phyloP scores from a whole-genome alignment of 192 early-diverging fungal genomes.

The Podila clonocystis region DNA sequence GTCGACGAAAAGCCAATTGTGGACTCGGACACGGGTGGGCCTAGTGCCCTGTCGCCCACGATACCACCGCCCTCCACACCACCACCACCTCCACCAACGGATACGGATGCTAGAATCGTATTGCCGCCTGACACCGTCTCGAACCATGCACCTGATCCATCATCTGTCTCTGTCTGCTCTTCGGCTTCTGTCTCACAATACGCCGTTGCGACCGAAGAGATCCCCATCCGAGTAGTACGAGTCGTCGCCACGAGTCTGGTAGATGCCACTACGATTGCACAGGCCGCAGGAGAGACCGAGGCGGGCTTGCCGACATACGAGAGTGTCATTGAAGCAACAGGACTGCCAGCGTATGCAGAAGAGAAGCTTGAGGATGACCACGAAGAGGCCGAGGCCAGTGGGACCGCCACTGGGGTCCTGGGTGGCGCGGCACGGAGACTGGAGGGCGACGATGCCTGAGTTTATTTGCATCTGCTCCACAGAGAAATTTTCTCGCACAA shows the following conservation, averaged over 20 bases:
- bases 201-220: slow-evolving; percentile 41
- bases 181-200: neutral
- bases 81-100: neutral
- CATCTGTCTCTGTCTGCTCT: neutral
- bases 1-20: neutral
- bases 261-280: slow-evolving; percentile 40
- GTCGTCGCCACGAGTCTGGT: slow-evolving; percentile 38
- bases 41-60: neutral
- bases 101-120: neutral
- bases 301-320: slow-evolving; percentile 44
- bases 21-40: neutral
- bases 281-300: slow-evolving; percentile 39
- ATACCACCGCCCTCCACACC: no score
- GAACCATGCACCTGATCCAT: neutral
- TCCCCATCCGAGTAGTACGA: slow-evolving; percentile 41
- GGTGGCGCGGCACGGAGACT: slow-evolving; percentile 43
- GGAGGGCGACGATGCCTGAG: slow-evolving; percentile 35
- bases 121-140: neutral
- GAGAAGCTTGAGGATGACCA: slow-evolving; percentile 47
- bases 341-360: slow-evolving; percentile 44
- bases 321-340: slow-evolving; percentile 51
- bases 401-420: slow-evolving; percentile 33
- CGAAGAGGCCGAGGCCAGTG: slow-evolving; percentile 48
- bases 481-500: no score
- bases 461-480: neutral